Evolutionary conservation across 228 moss, liverwort and hornwort genomes (phyloP).

Genomic region (Sphagnum magellanicum): DNA sequence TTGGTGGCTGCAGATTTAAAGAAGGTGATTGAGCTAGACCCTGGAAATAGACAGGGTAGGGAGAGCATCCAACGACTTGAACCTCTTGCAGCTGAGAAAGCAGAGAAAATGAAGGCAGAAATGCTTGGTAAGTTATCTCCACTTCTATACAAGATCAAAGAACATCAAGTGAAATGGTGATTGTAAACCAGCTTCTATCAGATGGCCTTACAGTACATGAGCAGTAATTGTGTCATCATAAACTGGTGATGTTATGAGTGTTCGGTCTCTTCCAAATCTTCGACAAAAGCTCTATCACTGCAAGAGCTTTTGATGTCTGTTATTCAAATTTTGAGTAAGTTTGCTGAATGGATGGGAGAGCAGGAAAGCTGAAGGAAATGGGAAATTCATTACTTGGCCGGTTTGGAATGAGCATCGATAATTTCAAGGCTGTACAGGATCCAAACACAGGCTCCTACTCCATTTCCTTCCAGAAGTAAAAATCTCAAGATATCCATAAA

Average conservation of each 20-base stretch:
- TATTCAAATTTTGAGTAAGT: not conserved
- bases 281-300: no score
- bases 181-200: no score
- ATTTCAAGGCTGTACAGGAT: slow-evolving; percentile 93
- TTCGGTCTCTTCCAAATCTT: no score
- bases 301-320: not conserved
- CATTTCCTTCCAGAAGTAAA: slow-evolving; percentile 27
- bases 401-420: slow-evolving; percentile 93
- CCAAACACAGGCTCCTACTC: slow-evolving; percentile 93
- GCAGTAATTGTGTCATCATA: no score
- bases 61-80: slow-evolving; percentile 44
- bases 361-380: slow-evolving; percentile 82
- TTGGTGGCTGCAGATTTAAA: slow-evolving; percentile 47
- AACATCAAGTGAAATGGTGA: no score
- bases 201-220: no score
- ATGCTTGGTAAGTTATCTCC: slow-evolving; percentile 48
- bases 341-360: not conserved
- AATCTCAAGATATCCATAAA: no score
- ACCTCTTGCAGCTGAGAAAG: slow-evolving; percentile 80
- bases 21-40: slow-evolving; percentile 67
- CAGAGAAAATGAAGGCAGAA: slow-evolving; percentile 85
- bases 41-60: slow-evolving; percentile 52
- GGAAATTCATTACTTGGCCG: slow-evolving; percentile 83
- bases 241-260: no score
- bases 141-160: no score